These are phyloP conservation scores for Lecanicillium sp. DNA, from an alignment of 2,329 filamentous ascomycete genomes.

Conservation along the genomic window DNA sequence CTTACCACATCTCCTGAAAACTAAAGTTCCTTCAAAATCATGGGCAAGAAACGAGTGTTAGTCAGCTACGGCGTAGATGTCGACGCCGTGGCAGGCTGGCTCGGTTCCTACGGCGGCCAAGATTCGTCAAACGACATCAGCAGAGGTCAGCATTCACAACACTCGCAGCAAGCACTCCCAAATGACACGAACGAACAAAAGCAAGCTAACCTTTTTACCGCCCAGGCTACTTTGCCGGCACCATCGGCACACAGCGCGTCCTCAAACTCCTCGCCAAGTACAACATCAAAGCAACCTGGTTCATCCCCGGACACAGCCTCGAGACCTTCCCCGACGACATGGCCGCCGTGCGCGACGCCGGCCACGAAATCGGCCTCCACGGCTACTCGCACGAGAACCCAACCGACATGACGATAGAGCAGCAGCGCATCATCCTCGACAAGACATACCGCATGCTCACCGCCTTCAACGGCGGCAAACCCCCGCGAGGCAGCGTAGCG, in stretches of 20 bases:
- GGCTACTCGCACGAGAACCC: constrained; percentile 72
- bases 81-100: constrained; percentile 69
- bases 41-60: constrained; percentile 29
- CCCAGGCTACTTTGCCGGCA: constrained; percentile 57
- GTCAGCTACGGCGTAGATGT: constrained; percentile 62
- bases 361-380: constrained; percentile 49
- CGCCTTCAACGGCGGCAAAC: constrained; percentile 58
- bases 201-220: neutral
- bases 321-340: constrained; percentile 40
- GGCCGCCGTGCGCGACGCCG: constrained; percentile 34
- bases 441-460: constrained; percentile 66
- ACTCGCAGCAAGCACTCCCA: neutral
- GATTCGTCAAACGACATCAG: constrained; percentile 66
- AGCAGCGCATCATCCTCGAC: constrained; percentile 66
- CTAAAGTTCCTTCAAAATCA: too few relatives aligned
- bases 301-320: constrained; percentile 39
- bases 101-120: constrained; percentile 66
- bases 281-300: constrained; percentile 56
- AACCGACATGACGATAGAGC: constrained; percentile 61
- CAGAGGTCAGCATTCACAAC: constrained; percentile 37
- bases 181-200: neutral
- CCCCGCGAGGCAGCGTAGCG: constrained; percentile 62
- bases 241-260: constrained; percentile 54
- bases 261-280: constrained; percentile 66
- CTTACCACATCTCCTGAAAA: too few relatives aligned